Base-by-base conservation (phyloP, 2,329 filamentous ascomycete species). In the Aspergillus glaucus region DNA sequence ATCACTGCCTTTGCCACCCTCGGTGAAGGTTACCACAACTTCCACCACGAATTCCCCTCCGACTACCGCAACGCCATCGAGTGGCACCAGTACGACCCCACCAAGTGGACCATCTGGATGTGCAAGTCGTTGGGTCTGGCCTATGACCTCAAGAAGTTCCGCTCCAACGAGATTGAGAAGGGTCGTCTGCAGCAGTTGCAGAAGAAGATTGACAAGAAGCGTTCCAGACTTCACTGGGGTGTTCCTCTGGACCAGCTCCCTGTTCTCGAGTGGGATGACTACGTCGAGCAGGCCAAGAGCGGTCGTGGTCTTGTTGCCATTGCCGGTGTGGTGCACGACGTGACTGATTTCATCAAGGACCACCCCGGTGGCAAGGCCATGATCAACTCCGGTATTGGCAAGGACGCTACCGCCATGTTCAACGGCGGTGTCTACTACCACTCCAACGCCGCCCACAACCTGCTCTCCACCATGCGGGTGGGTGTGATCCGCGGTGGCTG, bases 31-130 rank as follows among this genome's bases (percentile, higher is more conserved):
- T 94, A 94, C 76, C 88, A 94, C 80, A 94, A 94, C 79, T 94
- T 94, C 80, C 88, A 94, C 75, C 88, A 94, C 79, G 88, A 94
- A 71, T 94, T 94, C 74, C 89, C 89, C 47, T 92, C 87, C 9
- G 88, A 94, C 71, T 94, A 93, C 81, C 87, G 88, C 67, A 94
- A 94, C 68, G 88, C 88, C 53, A 92, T 93, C 59, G 79, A 89
- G 72, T 94, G 88, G 88, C 86, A 84, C 75, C 88, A 94, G 74
- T 94, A 94, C 64, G 88, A 94, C 69, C 88, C 88, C 43, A 94
- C 88, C 69, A 94, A 94, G 77, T 93, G 88, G 88, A 79, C 75
- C 66, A 94, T 94, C 76, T 88, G 84, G 84, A 62, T 77, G 51
- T 91, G 86, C 85, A 93, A 92, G 81, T 81, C 86, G 72, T 73